phyloP scores from a whole-genome alignment of 2,329 filamentous ascomycete species.

The Nectriaceae sp. region DNA sequence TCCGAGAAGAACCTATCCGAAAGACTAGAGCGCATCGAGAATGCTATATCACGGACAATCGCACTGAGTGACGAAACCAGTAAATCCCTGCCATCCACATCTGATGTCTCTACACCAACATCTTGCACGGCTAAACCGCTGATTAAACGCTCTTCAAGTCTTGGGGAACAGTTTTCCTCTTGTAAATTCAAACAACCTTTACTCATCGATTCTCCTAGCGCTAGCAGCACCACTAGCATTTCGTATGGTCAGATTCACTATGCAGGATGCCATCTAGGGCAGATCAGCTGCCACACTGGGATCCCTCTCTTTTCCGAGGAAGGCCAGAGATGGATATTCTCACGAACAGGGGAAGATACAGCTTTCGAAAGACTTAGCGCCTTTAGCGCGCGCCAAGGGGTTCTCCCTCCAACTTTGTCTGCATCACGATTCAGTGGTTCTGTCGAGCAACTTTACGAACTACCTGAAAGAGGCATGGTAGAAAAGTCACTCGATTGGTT shows the following conservation, averaged over 20 bases:
- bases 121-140: not conserved
- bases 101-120: not conserved
- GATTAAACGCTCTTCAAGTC: conserved; percentile 2
- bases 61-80: conserved; percentile 3
- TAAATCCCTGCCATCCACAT: not conserved
- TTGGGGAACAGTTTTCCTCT: conserved; percentile 8
- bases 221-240: conserved; percentile 10
- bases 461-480: conserved; percentile 28
- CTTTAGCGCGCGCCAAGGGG: not conserved
- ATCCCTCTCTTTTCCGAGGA: conserved; percentile 21
- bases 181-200: conserved; percentile 8
- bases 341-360: conserved; percentile 19
- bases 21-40: conserved; percentile 23
- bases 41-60: conserved; percentile 19
- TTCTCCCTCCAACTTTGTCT: not conserved
- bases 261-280: conserved; percentile 22
- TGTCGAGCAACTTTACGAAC: conserved; percentile 8
- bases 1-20: conserved; percentile 20
- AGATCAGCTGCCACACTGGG: conserved; percentile 26
- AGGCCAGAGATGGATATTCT: conserved; percentile 21
- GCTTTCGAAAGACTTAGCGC: conserved; percentile 1
- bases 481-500: conserved; percentile 26
- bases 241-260: conserved; percentile 27
- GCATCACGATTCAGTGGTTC: conserved; percentile 3
- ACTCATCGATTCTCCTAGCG: conserved; percentile 5